A percentile compares a stretch with the other conserved stretches of the same genome.
Evolutionary conservation across 371 early-diverging fungal species (phyloP).

Genomic region (Nematocida displodere): DNA sequence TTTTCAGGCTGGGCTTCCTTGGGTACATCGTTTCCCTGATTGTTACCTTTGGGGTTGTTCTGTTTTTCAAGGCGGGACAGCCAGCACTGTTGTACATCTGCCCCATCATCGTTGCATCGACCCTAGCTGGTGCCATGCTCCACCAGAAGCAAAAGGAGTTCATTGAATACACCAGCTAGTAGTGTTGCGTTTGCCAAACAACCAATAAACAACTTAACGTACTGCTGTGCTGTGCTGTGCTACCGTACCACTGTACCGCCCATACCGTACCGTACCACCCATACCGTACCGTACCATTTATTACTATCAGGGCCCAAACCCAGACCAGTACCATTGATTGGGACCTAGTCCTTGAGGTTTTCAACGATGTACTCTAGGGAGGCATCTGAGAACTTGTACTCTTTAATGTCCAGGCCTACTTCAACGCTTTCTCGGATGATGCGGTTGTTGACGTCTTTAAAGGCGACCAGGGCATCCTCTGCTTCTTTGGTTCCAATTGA

Average conservation of each 20-base stretch:
- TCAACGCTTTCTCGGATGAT: slow-evolving; percentile 89
- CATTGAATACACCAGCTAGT: slow-evolving; percentile 17
- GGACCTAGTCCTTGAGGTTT: background rate
- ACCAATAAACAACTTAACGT: background rate
- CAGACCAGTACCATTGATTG: background rate
- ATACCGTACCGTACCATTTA: no score
- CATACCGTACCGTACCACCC: no score
- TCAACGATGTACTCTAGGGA: slow-evolving; percentile 35
- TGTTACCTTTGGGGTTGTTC: slow-evolving; percentile 82
- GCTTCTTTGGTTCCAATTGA: slow-evolving; percentile 86
- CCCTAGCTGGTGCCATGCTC: background rate
- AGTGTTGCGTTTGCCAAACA: background rate
- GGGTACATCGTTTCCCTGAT: slow-evolving; percentile 76
- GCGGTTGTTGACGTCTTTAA: slow-evolving; percentile 71
- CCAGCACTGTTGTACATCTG: slow-evolving; percentile 82
- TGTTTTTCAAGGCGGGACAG: slow-evolving; percentile 85
- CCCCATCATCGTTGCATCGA: slow-evolving; percentile 69
- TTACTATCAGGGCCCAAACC: no score
- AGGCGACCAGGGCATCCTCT: slow-evolving; percentile 70
- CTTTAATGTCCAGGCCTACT: slow-evolving; percentile 91
- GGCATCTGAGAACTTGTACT: slow-evolving; percentile 69
- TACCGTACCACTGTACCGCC: no score
- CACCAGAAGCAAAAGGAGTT: slow-evolving; percentile 23
- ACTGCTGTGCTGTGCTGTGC: no score
- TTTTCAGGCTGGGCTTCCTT: slow-evolving; percentile 73